Evolutionary conservation across 2,329 filamentous ascomycete species (phyloP), one percentile per base, ranked within the genome.

Genomic region (Aspergillus felis): DNA sequence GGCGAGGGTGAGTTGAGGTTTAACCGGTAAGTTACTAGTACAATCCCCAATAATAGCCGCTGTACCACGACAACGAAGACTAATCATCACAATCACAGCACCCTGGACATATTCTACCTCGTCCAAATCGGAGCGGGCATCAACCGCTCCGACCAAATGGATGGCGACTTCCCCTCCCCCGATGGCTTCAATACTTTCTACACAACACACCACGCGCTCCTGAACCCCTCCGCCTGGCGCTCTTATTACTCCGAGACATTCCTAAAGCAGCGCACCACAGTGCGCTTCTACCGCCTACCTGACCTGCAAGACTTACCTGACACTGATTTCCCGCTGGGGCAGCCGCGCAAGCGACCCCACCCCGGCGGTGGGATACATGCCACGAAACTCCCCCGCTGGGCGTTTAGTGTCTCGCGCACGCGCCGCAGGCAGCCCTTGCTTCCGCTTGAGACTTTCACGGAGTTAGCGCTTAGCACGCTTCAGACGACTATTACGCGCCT

Each of bases 41-140:
- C 24, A 9, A 49, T 38, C 35, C 27, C 55, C 14, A n/a, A 41
- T 3, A 17, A 9, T 25, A 25, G 24, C 24, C 7, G n/a, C 35
- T 5, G 7, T 41, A n/a, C 24, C 24, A 25, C 24, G 24, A 41
- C 35, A 5, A 41, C n/a, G 2, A 41, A 41, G 35, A 41, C 35
- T 41, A 3, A 46, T 55, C 22, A 60, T 20, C 58, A 56, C 55
- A 25, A 25, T 25, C 35, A 61, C 44, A 64, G 64, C 51, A 61
- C 63, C 50, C 58, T 66, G 25, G 64, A 66, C 57, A 24, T 65
- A 50, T 66, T 66, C 57, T 64, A 65, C 57, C 57, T 65, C 22
- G 55, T 55, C 38, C 60, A 66, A 51, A 52, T 66, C 12, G 57
- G 57, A 55, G 63, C 58, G 50, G 64, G 57, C 35, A 60, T 65